These are phyloP conservation scores for Fraxinus pennsylvanica DNA, from an alignment of 257 asterid genomes.

Conservation along the genomic window DNA sequence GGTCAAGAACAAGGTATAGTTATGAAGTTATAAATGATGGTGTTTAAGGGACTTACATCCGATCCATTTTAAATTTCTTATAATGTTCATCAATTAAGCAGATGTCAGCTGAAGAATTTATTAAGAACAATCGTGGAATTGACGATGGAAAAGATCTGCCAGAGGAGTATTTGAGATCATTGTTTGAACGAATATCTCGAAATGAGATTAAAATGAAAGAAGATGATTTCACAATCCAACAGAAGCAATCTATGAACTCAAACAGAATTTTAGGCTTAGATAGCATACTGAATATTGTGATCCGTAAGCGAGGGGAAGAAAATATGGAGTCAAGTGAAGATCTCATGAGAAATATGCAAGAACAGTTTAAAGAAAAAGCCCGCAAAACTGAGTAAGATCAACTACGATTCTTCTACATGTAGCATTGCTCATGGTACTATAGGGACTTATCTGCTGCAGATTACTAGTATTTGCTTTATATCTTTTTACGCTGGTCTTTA, in stretches of 20 bases:
- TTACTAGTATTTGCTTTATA: background rate
- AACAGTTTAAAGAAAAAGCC: constrained; percentile 98
- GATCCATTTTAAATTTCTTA: constrained; percentile 23
- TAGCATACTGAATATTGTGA: constrained; percentile 83
- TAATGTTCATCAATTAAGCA: constrained; percentile 31
- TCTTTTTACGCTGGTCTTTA: background rate
- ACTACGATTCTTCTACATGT: constrained; percentile 24
- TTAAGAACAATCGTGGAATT: constrained; percentile 92
- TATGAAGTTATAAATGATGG: constrained; percentile 25
- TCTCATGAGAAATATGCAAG: constrained; percentile 98
- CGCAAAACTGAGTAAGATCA: constrained; percentile 95
- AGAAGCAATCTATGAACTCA: constrained; percentile 80
- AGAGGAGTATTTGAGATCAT: constrained; percentile 90
- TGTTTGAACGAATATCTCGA: constrained; percentile 83
- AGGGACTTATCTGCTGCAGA: constrained; percentile 18
- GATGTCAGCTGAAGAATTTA: constrained; percentile 98
- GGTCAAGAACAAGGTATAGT: constrained; percentile 91
- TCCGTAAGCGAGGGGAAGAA: constrained; percentile 82
- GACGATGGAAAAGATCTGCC: constrained; percentile 98
- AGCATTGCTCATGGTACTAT: constrained; percentile 17
- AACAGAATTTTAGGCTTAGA: constrained; percentile 83
- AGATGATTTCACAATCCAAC: constrained; percentile 82
- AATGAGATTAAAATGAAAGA: constrained; percentile 98
- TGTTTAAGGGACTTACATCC: constrained; percentile 12
- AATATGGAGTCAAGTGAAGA: constrained; percentile 86